Percentiles rank a stretch among this genome's conserved stretches.
These are phyloP conservation scores for Eucalyptus decipiens DNA, from an alignment of 345 rosid species.

Conservation along the genomic window DNA sequence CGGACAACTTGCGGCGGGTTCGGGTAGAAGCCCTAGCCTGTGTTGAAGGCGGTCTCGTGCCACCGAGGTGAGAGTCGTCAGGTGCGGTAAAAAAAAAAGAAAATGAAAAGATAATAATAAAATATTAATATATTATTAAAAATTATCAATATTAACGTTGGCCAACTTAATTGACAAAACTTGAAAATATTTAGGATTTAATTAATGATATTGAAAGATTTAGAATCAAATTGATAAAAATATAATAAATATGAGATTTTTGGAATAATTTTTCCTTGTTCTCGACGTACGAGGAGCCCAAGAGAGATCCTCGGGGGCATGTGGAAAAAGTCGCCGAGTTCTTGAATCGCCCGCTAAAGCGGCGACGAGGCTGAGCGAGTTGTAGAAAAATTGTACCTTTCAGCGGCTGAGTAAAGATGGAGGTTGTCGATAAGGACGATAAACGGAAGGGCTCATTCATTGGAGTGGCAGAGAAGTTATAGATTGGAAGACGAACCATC, in stretches of 20 bases:
- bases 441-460: not conserved
- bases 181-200: too few species aligned
- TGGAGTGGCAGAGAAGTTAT: not conserved
- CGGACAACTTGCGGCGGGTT: not conserved
- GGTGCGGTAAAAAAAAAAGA: too few species aligned
- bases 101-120: too few species aligned
- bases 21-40: too few species aligned
- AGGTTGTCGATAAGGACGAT: not conserved
- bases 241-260: too few species aligned
- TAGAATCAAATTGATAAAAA: not conserved
- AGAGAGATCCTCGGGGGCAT: not conserved
- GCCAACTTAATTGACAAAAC: rapidly evolving
- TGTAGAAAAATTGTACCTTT: not conserved
- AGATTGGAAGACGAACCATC: not conserved
- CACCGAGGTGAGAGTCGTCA: too few species aligned
- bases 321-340: not conserved
- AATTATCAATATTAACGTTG: too few species aligned
- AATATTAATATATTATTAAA: too few species aligned
- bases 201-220: too few species aligned
- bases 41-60: too few species aligned
- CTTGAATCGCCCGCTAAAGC: not conserved
- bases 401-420: not conserved
- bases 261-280: not conserved
- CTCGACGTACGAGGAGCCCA: not conserved
- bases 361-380: not conserved